Evolutionary conservation across 805 yeast species (phyloP).

Genomic region (Pichia insulana): DNA sequence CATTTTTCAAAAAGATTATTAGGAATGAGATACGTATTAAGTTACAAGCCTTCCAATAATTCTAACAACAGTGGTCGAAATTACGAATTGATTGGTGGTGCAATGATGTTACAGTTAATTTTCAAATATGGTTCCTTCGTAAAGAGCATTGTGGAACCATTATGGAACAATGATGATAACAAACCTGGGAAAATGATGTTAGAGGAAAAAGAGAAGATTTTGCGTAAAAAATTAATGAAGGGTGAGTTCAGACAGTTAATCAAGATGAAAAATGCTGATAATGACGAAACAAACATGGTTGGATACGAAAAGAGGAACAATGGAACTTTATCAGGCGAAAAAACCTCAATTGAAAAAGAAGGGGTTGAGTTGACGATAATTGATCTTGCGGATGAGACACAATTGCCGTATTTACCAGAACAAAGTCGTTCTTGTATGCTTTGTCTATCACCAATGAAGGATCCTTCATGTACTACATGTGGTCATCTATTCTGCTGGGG

Average conservation of each 20-base stretch:
- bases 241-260: constrained; percentile 1
- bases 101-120: constrained; percentile 45
- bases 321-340: not conserved
- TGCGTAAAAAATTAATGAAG: not conserved
- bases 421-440: constrained; percentile 72
- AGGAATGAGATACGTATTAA: constrained; percentile 73
- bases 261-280: constrained; percentile 1
- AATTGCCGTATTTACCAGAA: constrained; percentile 61
- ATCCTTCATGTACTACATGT: constrained; percentile 82
- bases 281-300: not conserved
- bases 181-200: not conserved
- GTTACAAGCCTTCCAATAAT: constrained; percentile 38
- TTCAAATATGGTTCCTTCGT: constrained; percentile 31
- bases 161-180: not conserved
- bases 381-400: constrained; percentile 47
- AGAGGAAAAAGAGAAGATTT: too few relatives aligned
- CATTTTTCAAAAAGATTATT: constrained; percentile 65
- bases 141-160: not conserved
- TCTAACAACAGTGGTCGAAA: constrained; percentile 40
- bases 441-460: constrained; percentile 69
- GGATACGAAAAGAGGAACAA: too few relatives aligned
- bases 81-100: constrained; percentile 66
- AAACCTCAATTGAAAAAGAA: not conserved
- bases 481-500: constrained; percentile 94
- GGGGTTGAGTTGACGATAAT: constrained; percentile 17